phyloP scores from a whole-genome alignment of 495 filamentous ascomycete species.

The Aspergillus funiculosus region DNA sequence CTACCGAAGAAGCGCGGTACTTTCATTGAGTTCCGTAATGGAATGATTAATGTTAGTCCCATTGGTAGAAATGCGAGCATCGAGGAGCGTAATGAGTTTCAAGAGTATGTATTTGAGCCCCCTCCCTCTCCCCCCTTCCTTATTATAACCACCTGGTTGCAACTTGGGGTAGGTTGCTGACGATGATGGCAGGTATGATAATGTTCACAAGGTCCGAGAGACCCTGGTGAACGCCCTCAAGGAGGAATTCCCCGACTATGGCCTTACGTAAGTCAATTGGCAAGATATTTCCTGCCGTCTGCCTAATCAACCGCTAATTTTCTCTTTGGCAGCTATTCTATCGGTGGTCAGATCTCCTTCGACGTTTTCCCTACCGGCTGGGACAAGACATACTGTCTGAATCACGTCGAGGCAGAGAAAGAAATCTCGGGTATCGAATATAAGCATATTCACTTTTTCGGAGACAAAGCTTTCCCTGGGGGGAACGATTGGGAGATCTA shows the following conservation, averaged over 20 bases:
- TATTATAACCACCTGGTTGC: not conserved
- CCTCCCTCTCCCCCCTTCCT: not conserved
- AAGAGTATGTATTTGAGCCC: conserved; percentile 37
- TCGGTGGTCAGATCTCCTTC: conserved; percentile 96
- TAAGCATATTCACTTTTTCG: conserved; percentile 93
- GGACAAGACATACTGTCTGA: conserved; percentile 98
- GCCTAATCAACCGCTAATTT: not conserved
- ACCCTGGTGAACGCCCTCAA: conserved; percentile 67
- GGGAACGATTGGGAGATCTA: conserved; percentile 97
- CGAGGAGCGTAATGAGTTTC: conserved; percentile 74
- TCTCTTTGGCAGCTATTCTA: conserved; percentile 60
- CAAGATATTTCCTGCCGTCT: not conserved
- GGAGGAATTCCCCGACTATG: conserved; percentile 75
- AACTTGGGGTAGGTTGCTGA: conserved; percentile 11
- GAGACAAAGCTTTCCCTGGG: conserved; percentile 83
- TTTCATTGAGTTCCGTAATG: conserved; percentile 92
- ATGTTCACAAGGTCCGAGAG: conserved; percentile 63
- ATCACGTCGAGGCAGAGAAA: conserved; percentile 79
- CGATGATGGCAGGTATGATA: conserved; percentile 53
- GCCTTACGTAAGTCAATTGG: conserved; percentile 65
- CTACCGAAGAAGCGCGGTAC: conserved; percentile 85
- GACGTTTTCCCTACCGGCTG: conserved; percentile 95
- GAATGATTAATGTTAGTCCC: conserved; percentile 93
- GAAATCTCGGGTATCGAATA: conserved; percentile 68
- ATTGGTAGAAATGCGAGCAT: conserved; percentile 83